Conservation (phyloP, 208 protist species). For the Wallacemonas collosoma region DNA sequence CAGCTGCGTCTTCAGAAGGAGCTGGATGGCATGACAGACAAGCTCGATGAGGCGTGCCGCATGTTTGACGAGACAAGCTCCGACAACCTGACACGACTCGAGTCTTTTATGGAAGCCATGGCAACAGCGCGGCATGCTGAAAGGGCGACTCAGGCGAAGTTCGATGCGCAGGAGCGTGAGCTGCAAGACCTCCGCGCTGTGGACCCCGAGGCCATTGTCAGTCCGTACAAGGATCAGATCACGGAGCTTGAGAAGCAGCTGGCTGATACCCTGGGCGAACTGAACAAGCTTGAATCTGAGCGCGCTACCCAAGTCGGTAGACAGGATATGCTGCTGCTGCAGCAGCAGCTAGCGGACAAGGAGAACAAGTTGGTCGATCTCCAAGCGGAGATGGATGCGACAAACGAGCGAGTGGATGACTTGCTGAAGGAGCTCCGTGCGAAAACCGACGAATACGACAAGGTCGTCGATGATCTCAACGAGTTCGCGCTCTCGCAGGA, state of each 20-base stretch:
- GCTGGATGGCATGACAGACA: slow-evolving; percentile 34
- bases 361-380: slow-evolving; percentile 15
- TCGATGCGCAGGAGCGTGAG: slow-evolving; percentile 35
- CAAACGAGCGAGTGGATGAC: slow-evolving; percentile 49
- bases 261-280: slow-evolving; percentile 17
- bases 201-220: not conserved
- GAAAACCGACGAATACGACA: slow-evolving; percentile 60
- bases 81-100: slow-evolving; percentile 30
- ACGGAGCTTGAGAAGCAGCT: slow-evolving; percentile 18
- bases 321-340: slow-evolving; percentile 22
- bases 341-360: slow-evolving; percentile 23
- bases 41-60: slow-evolving; percentile 37
- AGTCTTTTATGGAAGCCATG: slow-evolving; percentile 31
- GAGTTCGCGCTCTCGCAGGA: slow-evolving; percentile 54
- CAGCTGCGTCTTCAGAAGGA: slow-evolving; percentile 32
- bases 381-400: slow-evolving; percentile 35
- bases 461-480: slow-evolving; percentile 70
- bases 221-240: not conserved
- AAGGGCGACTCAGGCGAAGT: slow-evolving; percentile 25
- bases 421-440: slow-evolving; percentile 55
- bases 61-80: slow-evolving; percentile 32
- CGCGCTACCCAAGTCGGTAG: slow-evolving; percentile 26
- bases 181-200: slow-evolving; percentile 22
- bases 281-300: slow-evolving; percentile 30
- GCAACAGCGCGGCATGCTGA: slow-evolving; percentile 27